Base-by-base conservation (phyloP, 225 moss, liverwort and hornwort species). In the Straminergon stramineum region DNA sequence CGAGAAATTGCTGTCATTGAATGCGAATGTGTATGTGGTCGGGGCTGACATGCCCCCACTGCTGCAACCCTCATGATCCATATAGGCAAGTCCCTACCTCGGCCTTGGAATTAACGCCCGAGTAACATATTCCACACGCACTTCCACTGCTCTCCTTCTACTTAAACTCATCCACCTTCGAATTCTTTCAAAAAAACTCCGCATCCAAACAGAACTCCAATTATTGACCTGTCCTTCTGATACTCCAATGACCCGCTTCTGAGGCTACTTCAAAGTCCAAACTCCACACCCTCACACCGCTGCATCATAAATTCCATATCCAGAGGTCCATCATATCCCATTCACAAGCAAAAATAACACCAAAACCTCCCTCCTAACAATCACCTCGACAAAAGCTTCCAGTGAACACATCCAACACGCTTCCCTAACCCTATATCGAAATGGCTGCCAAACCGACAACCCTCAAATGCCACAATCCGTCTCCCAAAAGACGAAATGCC, bases 1-100 rank as follows among this genome's bases (percentile, higher is more conserved):
- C 66, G 99, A 99, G 60, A 99, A 99, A 76, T 99, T 99, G 80
- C 97, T 97, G 89, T 99, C 99, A 90, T 99, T 96, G 71, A 99
- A 99, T 60, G 99, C 99, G 83, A 99, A 99, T 69, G 97, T 94
- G 89, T 94, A 99, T 53, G 96, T 97, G 31, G 96, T 95, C 43
- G 95, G 92, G 89, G 92, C 96, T 79, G 96, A 95, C 88, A 94
- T 95, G 79, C 95, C 96, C 90, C 97, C 97, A 79, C 94, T 95
- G 88, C 90, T 95, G 91, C 94, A 94, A 86, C 93, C 93, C 90
- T 99, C 97, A 70, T 96, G 95, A 93, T 97, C 97, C 99, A 99
- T 99, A 84, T 79, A 90, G 13, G 26, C 69, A 75, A 75, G 48
- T 52, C 71, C 67, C 87, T 90, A n/a, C 68, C 67, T 68, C 87